Evolutionary conservation across 1,284 basidiomycete genomes (phyloP), one percentile per base, ranked within the genome.

Genomic region (Tetrapyrgos nigripes): DNA sequence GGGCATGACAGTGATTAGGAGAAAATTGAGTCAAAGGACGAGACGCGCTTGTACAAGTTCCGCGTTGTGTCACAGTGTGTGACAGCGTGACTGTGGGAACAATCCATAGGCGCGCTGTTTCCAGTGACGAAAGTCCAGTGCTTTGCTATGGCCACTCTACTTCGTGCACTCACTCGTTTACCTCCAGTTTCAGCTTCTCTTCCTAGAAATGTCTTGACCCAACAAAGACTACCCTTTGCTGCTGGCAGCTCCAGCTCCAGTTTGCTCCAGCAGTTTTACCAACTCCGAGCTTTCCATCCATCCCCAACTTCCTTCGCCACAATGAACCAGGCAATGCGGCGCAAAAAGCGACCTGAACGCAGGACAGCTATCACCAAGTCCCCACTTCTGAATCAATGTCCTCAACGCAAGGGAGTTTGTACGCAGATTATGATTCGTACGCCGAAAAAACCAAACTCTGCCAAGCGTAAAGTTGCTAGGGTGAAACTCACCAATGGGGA

Each of bases 371-470:
- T 83, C 57, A 82, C 88, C 21, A 88, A 85, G 68, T 87, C 93
- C 4, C 95, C 95, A 1, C 84, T 96, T 10, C 83, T 98, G 24
- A 79, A 91, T 62, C 80, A 75, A 29, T 90, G 85, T 70, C 92
- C 90, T 11, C 95, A 97, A 77, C 88, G 88, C 67, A 97, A 97
- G 73, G 96, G 93, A 35, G 94, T 98, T 59, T 92, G 93, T 71
- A 86, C 89, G 28, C 87, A 89, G 65, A 87, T 98, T 24, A 91
- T 92, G 74, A 92, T 88, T 47, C 85, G 83, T 66, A 95, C 92
- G 71, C 97, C 97, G 24, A 98, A 96, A 82, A 99, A 99, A 74
- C 97, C 97, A 64, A 99, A 99, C 78, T 99, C 97, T 44, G 96
- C 96, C 46, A 95, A 98, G 70, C 93, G 97, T 62, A 99, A 98